phyloP scores from a whole-genome alignment of 176 grass and related monocot species.

The Lolium perenne region DNA sequence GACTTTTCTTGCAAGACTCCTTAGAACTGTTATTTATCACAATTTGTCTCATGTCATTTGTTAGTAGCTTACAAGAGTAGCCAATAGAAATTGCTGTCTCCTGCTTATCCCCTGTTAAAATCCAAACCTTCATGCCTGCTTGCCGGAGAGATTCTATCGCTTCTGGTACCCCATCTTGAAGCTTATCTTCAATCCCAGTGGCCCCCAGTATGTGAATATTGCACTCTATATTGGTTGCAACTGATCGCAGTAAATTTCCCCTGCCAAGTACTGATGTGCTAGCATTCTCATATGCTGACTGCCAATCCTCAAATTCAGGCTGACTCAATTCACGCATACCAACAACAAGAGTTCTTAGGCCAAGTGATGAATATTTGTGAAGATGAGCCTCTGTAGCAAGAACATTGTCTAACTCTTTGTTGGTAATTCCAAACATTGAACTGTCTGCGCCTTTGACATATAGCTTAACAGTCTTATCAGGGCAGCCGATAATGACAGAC shows the following conservation, averaged over 20 bases:
- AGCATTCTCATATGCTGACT: constrained; percentile 65
- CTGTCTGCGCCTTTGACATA: constrained; percentile 93
- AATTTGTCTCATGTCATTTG: constrained; percentile 74
- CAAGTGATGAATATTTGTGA: constrained; percentile 73
- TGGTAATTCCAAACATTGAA: constrained; percentile 71
- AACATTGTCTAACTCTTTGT: constrained; percentile 57
- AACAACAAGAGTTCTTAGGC: constrained; percentile 81
- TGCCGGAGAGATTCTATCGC: constrained; percentile 84
- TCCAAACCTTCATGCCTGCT: constrained; percentile 82
- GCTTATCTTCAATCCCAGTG: constrained; percentile 89
- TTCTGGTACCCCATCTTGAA: constrained; percentile 87
- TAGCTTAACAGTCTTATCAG: constrained; percentile 70
- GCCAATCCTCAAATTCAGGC: constrained; percentile 69
- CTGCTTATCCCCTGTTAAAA: constrained; percentile 95
- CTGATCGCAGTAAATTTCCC: constrained; percentile 55
- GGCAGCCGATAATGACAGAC: constrained; percentile 83
- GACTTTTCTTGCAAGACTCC: constrained; percentile 70
- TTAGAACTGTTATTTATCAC: constrained; percentile 76
- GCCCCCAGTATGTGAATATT: constrained; percentile 77
- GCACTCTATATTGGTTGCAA: constrained; percentile 65
- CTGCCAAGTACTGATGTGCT: constrained; percentile 71
- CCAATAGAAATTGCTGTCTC: constrained; percentile 94
- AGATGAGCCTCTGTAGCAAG: constrained; percentile 72
- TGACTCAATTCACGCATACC: constrained; percentile 59
- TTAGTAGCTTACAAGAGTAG: constrained; percentile 83